phyloP scores from a whole-genome alignment of 768 basidiomycete species.

The Multifurca ochricompacta region DNA sequence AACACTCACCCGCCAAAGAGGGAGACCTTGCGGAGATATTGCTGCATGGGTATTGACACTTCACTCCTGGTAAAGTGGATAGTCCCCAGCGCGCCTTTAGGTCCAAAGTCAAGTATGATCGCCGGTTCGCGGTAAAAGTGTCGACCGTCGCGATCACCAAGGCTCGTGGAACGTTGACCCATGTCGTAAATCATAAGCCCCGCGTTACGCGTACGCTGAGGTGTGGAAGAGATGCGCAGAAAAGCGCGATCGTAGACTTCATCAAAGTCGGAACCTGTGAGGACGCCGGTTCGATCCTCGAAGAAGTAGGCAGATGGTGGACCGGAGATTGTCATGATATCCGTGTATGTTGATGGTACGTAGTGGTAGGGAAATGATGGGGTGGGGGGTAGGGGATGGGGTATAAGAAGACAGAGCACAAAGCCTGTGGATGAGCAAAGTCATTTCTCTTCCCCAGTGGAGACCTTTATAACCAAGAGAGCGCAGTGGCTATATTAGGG shows the following conservation, averaged over 20 bases:
- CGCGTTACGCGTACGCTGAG: slow-evolving; percentile 25
- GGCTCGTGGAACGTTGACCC: slow-evolving; percentile 53
- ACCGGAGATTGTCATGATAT: slow-evolving; percentile 19
- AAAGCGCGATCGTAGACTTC: slow-evolving; percentile 74
- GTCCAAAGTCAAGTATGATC: slow-evolving; percentile 52
- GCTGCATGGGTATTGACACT: slow-evolving; percentile 49
- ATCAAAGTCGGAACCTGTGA: slow-evolving; percentile 56
- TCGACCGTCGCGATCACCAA: slow-evolving; percentile 40
- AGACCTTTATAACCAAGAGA: slow-evolving; percentile 14
- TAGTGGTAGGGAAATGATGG: background rate
- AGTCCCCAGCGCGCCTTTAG: slow-evolving; percentile 50
- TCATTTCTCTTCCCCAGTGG: background rate
- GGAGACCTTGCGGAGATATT: slow-evolving; percentile 55
- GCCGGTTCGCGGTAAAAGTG: slow-evolving; percentile 47
- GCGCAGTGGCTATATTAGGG: background rate
- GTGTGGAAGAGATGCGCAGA: slow-evolving; percentile 49
- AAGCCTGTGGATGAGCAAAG: background rate
- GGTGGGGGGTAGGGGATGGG: background rate
- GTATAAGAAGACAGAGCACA: background rate
- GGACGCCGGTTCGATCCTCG: slow-evolving; percentile 58
- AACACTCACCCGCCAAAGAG: slow-evolving; percentile 56
- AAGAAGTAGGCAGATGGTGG: slow-evolving; percentile 39
- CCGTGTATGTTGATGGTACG: background rate
- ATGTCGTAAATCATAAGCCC: slow-evolving; percentile 56
- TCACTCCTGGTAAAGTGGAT: slow-evolving; percentile 43